phyloP scores from a whole-genome alignment of 345 rosid genomes.

The Cardamine chenopodiifolia region DNA sequence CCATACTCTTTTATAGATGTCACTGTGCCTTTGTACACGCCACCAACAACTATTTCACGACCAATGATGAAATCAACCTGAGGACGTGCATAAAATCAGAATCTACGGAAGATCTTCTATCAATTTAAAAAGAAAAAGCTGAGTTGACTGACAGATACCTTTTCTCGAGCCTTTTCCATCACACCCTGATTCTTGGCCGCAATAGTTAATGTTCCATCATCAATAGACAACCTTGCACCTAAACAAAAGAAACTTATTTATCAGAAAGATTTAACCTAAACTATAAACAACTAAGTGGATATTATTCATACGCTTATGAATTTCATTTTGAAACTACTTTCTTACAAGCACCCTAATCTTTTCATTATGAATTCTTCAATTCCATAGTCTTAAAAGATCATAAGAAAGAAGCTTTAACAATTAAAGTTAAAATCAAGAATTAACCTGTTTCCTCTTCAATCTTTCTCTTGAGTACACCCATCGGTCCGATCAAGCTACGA shows the following conservation, averaged over 20 bases:
- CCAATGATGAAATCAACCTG: slow-evolving; percentile 85
- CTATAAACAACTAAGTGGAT: slow-evolving; percentile 3
- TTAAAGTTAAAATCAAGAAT: slow-evolving; percentile 6
- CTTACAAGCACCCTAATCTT: slow-evolving; percentile 1
- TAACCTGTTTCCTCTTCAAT: slow-evolving; percentile 95
- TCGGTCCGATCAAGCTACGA: slow-evolving; percentile 88
- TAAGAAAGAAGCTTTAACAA: slow-evolving; percentile 6
- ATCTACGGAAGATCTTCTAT: neutral
- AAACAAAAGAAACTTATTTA: neutral
- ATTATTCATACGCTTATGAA: neutral
- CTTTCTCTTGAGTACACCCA: slow-evolving; percentile 75
- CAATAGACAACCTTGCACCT: slow-evolving; percentile 82
- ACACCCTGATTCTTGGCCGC: slow-evolving; percentile 74
- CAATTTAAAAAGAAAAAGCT: slow-evolving; percentile 7
- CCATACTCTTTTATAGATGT: slow-evolving; percentile 94
- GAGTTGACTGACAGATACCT: slow-evolving; percentile 49
- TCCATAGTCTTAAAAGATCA: neutral
- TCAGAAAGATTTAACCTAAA: slow-evolving; percentile 8
- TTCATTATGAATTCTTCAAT: slow-evolving; percentile 3
- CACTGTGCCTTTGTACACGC: slow-evolving; percentile 82
- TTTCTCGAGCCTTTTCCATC: slow-evolving; percentile 82
- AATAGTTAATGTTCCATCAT: slow-evolving; percentile 80
- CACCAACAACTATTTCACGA: slow-evolving; percentile 87
- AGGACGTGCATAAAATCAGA: slow-evolving; percentile 32
- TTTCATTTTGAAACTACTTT: neutral